These are phyloP conservation scores for Gynochthodes officinalis DNA, from an alignment of 257 asterid species.

Conservation along the genomic window DNA sequence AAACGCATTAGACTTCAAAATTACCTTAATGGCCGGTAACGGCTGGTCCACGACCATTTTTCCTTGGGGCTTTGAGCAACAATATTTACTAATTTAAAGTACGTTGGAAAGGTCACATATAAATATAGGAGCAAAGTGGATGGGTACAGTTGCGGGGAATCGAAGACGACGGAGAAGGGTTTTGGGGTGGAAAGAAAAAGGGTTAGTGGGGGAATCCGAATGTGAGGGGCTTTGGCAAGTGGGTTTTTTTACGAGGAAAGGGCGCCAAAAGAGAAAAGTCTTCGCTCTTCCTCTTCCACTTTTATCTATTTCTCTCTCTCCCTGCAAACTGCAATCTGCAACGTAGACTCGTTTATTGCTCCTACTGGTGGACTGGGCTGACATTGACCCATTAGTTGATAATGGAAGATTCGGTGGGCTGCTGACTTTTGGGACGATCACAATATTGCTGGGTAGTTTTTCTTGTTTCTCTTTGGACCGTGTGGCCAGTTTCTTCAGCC, in stretches of 20 bases:
- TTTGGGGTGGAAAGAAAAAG: background rate
- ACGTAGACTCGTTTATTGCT: too few species aligned
- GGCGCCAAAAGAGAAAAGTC: constrained; percentile 51
- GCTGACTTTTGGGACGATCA: too few species aligned
- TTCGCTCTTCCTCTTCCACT: background rate
- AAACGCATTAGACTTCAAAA: background rate
- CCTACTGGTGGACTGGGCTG: background rate
- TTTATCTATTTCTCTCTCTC: background rate
- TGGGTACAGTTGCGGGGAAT: constrained; percentile 10
- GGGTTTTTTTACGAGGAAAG: constrained; percentile 23
- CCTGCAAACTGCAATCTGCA: background rate
- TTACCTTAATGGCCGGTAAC: constrained; percentile 63
- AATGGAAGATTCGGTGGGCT: too few species aligned
- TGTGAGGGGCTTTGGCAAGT: constrained; percentile 15
- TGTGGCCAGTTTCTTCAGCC: too few species aligned
- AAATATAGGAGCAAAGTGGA: background rate
- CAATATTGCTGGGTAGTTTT: too few species aligned
- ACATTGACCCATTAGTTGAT: too few species aligned
- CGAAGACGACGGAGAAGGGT: constrained; percentile 14
- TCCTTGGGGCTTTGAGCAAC: constrained; percentile 17
- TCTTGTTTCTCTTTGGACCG: too few species aligned
- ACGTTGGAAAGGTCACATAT: constrained; percentile 9
- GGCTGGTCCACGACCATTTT: constrained; percentile 73
- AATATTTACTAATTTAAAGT: background rate
- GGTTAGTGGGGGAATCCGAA: constrained; percentile 26